Evolutionary conservation across 805 yeast genomes (phyloP), one percentile per base, ranked within the genome.

Genomic region (Wickerhamiella musiphila): DNA sequence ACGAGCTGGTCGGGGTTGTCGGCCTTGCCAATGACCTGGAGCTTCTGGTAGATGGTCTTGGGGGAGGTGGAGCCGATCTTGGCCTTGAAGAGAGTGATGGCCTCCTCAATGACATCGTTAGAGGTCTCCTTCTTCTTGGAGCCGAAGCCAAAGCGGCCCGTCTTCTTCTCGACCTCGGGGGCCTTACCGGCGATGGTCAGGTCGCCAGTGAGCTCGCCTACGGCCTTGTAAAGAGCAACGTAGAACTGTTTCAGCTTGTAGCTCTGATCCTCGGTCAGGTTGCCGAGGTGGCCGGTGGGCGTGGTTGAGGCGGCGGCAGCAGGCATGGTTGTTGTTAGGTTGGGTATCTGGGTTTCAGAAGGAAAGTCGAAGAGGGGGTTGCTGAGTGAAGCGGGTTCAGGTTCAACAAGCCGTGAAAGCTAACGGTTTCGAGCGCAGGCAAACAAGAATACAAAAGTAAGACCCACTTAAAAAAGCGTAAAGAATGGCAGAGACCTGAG

Each of bases 1-100:
- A 81, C 31, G 42, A 74, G 54, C 45, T 78, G 75, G 53, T 90
- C 99, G 3, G 92, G 78, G 29, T 74, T 63, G 51, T 86, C 96
- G 26, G 71, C 66, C 55, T 86, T 72, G 31, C 71, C 47, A 62
- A 73, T 61, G 26, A 57, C 49, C 75, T 77, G 68, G 48, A 73
- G 61, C 40, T 65, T 63, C 6, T 52, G 52, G 39, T 68, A 67
- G 6, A 72, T 47, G 14, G 60, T 62, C 15, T 60, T 61, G 0
- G 75, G 67, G 16, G 70, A 61, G 37, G 73, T 52, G 28, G 63
- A 66, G 33, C 65, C 57, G 32, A 75, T 49, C 1, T 70, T 56
- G 1, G 64, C 56, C 41, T 68, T 68, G 34, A 72, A 54, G 18
- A 43, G 43, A 24, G 36, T 40, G 22, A 44, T 40, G 24, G 47